These are phyloP conservation scores for Lagerstroemia speciosa DNA, from an alignment of 345 rosid genomes.

Conservation along the genomic window DNA sequence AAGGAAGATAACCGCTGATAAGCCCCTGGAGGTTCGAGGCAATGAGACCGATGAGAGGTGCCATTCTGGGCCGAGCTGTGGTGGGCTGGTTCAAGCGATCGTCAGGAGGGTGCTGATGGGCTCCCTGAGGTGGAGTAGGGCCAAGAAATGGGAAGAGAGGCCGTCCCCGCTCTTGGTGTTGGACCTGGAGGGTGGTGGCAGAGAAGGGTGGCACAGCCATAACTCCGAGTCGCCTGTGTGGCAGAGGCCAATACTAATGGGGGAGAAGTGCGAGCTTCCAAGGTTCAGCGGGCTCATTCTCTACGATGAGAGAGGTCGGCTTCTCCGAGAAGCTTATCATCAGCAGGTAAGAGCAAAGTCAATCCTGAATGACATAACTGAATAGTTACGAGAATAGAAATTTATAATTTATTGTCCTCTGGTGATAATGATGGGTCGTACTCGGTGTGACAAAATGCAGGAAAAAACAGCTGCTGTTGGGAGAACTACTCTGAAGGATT, in stretches of 20 bases:
- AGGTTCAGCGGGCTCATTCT: conserved; percentile 70
- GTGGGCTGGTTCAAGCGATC: conserved; percentile 21
- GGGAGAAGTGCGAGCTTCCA: conserved; percentile 76
- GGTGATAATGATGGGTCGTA: no score
- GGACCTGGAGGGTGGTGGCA: conserved; percentile 17
- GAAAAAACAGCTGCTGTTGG: conserved; percentile 23
- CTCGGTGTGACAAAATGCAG: conserved; percentile 19
- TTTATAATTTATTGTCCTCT: no score
- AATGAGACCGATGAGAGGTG: conserved; percentile 8
- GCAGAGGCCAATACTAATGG: conserved; percentile 83
- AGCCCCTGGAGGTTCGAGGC: not conserved
- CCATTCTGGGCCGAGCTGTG: conserved; percentile 13
- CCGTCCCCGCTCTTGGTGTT: conserved; percentile 18
- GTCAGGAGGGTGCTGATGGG: conserved; percentile 41
- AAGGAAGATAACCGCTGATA: conserved; percentile 10
- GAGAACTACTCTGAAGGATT: conserved; percentile 44
- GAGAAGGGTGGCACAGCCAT: conserved; percentile 38
- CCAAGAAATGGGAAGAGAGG: conserved; percentile 41
- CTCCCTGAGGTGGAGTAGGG: conserved; percentile 67
- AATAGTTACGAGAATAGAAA: no score
- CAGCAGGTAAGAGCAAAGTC: not conserved
- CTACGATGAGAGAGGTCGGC: conserved; percentile 55
- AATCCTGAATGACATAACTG: no score
- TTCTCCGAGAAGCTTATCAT: conserved; percentile 20
- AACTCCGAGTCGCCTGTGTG: conserved; percentile 58